phyloP scores from a whole-genome alignment of 2,329 filamentous ascomycete genomes.

The Arthrobotrys iridis region DNA sequence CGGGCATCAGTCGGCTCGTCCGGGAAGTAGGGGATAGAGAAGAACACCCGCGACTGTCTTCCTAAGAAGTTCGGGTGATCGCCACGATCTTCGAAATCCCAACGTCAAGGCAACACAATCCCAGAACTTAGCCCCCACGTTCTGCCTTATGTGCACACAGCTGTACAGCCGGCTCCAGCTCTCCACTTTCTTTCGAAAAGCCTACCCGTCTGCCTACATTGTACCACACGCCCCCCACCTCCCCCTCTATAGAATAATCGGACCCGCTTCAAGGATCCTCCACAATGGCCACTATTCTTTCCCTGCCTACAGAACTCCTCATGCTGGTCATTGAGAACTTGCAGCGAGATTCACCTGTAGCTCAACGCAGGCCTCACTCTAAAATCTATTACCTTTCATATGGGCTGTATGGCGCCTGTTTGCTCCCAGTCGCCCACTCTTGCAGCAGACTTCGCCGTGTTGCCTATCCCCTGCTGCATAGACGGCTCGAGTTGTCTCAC shows the following conservation, averaged over 20 bases:
- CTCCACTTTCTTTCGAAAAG: neutral
- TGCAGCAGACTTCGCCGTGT: conserved; percentile 35
- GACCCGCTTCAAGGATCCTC: neutral
- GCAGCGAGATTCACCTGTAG: conserved; percentile 10
- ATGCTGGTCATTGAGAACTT: conserved; percentile 21
- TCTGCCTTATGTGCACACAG: too few species aligned
- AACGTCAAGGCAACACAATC: conserved; percentile 5
- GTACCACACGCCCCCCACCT: neutral
- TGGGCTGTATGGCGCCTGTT: neutral
- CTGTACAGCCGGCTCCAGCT: too few species aligned
- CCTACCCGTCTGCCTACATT: neutral
- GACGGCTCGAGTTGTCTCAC: conserved; percentile 44
- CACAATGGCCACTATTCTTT: conserved; percentile 28
- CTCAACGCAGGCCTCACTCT: conserved; percentile 29
- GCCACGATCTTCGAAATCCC: neutral
- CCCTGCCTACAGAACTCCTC: conserved; percentile 33
- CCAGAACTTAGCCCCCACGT: neutral
- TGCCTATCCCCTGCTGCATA: conserved; percentile 33
- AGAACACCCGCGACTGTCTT: neutral
- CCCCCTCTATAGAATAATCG: neutral
- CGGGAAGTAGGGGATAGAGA: neutral
- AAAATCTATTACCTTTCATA: conserved; percentile 42
- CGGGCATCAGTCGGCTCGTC: neutral
- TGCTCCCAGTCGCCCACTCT: conserved; percentile 31
- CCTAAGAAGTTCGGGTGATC: neutral